Evolutionary conservation across 2,329 filamentous ascomycete species (phyloP).

Genomic region (Macrophomina tecta): DNA sequence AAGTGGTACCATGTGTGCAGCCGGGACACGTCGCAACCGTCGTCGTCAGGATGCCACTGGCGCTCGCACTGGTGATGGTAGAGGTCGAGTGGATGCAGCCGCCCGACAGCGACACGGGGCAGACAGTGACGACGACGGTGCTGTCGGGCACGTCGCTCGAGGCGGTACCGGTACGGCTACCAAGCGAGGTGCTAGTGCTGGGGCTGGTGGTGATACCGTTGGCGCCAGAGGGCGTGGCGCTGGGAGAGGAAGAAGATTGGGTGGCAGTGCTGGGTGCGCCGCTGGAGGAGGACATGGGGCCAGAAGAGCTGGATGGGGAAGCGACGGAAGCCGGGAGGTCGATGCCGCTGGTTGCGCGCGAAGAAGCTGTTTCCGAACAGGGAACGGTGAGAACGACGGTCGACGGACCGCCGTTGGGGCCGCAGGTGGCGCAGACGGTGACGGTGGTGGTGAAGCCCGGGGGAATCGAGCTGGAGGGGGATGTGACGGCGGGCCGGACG

Average conservation of each 20-base stretch:
- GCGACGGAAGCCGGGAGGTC: not conserved
- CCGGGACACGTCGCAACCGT: constrained; percentile 6
- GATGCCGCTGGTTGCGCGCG: not conserved
- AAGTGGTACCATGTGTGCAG: not conserved
- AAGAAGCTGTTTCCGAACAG: constrained; percentile 9
- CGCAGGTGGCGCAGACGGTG: constrained; percentile 32
- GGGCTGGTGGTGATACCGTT: not conserved
- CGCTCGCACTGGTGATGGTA: not conserved
- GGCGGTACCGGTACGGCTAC: not conserved
- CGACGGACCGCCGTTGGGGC: constrained; percentile 24
- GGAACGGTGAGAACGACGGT: constrained; percentile 32
- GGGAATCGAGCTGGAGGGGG: constrained; percentile 29
- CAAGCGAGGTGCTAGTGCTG: not conserved
- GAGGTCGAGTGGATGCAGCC: constrained; percentile 8
- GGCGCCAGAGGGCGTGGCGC: not conserved
- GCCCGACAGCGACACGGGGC: not conserved
- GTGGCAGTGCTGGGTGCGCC: not conserved
- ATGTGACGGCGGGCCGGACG: constrained; percentile 7
- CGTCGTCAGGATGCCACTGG: not conserved
- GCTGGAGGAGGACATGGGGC: not conserved
- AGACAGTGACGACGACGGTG: constrained; percentile 4
- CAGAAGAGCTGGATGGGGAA: not conserved
- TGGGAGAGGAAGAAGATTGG: not conserved
- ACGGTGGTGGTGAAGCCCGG: constrained; percentile 35
- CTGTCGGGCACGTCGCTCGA: not conserved